phyloP scores from a whole-genome alignment of 345 rosid species.

The Kernera saxatilis region DNA sequence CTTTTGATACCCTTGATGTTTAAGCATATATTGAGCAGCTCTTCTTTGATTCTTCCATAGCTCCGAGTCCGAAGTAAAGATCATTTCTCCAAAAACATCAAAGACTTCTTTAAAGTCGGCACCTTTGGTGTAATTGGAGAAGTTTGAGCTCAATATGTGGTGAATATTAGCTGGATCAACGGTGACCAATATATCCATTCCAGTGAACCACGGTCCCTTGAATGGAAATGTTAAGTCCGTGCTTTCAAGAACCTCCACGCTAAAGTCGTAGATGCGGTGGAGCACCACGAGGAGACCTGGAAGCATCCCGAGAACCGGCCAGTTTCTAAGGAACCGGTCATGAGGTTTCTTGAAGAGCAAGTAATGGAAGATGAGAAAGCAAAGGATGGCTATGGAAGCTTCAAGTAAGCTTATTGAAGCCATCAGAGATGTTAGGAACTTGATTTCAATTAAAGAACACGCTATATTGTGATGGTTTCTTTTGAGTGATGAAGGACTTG shows the following conservation, averaged over 20 bases:
- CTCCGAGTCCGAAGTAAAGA: constrained; percentile 31
- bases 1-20: constrained; percentile 16
- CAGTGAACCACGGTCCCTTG: constrained; percentile 25
- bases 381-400: background rate
- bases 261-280: background rate
- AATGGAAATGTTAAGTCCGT: constrained; percentile 16
- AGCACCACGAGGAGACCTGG: constrained; percentile 23
- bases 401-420: background rate
- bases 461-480: background rate
- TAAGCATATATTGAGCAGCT: constrained; percentile 4
- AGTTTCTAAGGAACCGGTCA: background rate
- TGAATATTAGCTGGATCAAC: constrained; percentile 32
- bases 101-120: constrained; percentile 23
- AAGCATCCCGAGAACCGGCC: constrained; percentile 26
- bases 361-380: background rate
- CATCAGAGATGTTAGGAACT: constrained; percentile 11
- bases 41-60: constrained; percentile 31
- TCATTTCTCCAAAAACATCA: constrained; percentile 26
- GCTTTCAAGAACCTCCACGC: constrained; percentile 2
- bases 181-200: constrained; percentile 24
- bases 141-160: constrained; percentile 29
- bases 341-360: constrained; percentile 8
- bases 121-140: constrained; percentile 32
- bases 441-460: background rate
- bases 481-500: background rate